Percentiles rank a stretch among this genome's conserved stretches.
phyloP scores from a whole-genome alignment of 83 land plant genomes.

The Diphasiastrum complanatum region DNA sequence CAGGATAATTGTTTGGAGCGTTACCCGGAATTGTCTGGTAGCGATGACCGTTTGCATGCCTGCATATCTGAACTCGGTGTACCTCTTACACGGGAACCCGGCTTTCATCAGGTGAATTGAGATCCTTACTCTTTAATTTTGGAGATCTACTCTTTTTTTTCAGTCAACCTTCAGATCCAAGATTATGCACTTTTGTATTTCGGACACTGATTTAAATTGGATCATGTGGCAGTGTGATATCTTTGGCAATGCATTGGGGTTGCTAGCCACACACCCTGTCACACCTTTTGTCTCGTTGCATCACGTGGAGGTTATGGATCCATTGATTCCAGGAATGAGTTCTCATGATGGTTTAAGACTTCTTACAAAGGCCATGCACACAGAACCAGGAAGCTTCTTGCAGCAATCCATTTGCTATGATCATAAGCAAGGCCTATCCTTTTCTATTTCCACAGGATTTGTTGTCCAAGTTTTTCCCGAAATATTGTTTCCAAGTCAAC shows the following conservation, averaged over 20 bases:
- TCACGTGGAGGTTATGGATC: constrained; percentile 60
- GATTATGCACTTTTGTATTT: background rate
- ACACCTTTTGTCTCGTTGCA: constrained; percentile 66
- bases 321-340: constrained; percentile 49
- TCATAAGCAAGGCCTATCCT: constrained; percentile 31
- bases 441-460: constrained; percentile 66
- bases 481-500: constrained; percentile 52
- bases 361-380: constrained; percentile 31
- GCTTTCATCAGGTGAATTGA: constrained; percentile 74
- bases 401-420: constrained; percentile 82
- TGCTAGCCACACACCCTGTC: constrained; percentile 68
- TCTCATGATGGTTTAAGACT: constrained; percentile 25
- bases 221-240: constrained; percentile 49
- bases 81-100: constrained; percentile 50
- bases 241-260: constrained; percentile 50
- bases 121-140: background rate
- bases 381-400: constrained; percentile 52
- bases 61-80: constrained; percentile 71
- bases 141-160: background rate
- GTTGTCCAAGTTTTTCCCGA: constrained; percentile 53
- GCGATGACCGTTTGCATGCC: constrained; percentile 48
- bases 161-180: background rate
- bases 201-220: background rate
- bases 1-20: constrained; percentile 54
- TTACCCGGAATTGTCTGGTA: constrained; percentile 48